phyloP scores from a whole-genome alignment of 768 basidiomycete species.

The Nidula microcarpa region DNA sequence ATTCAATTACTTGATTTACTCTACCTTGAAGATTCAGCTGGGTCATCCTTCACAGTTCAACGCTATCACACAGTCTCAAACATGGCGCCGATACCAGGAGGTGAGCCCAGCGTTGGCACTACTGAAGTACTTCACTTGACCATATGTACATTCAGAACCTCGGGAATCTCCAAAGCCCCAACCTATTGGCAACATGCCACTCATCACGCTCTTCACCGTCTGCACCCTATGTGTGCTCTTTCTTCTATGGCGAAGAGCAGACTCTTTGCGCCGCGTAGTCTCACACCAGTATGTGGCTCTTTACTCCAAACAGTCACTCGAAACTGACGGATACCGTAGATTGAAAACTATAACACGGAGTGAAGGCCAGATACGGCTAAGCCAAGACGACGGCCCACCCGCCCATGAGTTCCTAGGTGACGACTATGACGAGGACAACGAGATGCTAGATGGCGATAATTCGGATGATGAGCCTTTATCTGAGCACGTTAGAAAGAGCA shows the following conservation, averaged over 20 bases:
- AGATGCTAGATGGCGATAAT: slow-evolving; percentile 14
- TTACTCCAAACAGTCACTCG: not conserved
- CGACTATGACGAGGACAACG: slow-evolving; percentile 51
- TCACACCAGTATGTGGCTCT: slow-evolving; percentile 51
- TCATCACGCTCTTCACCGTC: slow-evolving; percentile 54
- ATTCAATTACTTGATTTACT: no score
- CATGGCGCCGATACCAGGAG: slow-evolving; percentile 15
- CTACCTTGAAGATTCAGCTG: not conserved
- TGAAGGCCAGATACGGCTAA: slow-evolving; percentile 63
- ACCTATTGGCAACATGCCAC: slow-evolving; percentile 54
- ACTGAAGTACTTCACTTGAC: not conserved
- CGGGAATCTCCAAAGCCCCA: slow-evolving; percentile 56
- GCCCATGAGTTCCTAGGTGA: slow-evolving; percentile 62
- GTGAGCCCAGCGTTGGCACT: not conserved
- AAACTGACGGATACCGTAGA: slow-evolving; percentile 23
- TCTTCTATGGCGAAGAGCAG: slow-evolving; percentile 60
- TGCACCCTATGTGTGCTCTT: slow-evolving; percentile 57
- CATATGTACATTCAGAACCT: slow-evolving; percentile 43
- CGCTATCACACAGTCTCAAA: not conserved
- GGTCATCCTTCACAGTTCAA: not conserved
- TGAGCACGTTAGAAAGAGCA: slow-evolving; percentile 19
- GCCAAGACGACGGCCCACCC: slow-evolving; percentile 70
- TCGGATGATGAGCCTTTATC: slow-evolving; percentile 22
- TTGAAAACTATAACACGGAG: slow-evolving; percentile 50
- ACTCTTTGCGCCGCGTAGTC: slow-evolving; percentile 51